Conservation (phyloP, 768 basidiomycete genomes). For the Clathrus columnatus region DNA sequence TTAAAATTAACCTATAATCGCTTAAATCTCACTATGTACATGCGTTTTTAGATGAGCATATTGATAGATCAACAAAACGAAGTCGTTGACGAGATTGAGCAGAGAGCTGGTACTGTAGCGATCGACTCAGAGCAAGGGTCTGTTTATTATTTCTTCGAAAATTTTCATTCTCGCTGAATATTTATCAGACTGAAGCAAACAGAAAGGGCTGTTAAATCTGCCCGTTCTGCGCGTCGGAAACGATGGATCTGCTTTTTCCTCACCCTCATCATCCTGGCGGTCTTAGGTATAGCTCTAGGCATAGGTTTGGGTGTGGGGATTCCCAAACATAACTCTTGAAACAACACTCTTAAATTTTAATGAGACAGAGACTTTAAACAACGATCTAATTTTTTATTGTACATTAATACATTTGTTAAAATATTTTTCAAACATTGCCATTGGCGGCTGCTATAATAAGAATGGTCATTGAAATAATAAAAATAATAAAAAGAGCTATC, state of each 20-base stretch:
- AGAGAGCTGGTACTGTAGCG: constrained; percentile 52
- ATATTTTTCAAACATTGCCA: not conserved
- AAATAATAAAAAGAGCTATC: constrained; percentile 45
- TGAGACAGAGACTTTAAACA: not conserved
- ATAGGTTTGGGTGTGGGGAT: not conserved
- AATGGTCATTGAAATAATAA: not conserved
- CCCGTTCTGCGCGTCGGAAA: constrained; percentile 33
- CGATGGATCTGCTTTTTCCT: constrained; percentile 34
- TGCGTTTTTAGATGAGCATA: constrained; percentile 54
- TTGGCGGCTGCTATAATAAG: not conserved
- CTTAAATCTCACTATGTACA: not conserved
- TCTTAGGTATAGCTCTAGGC: constrained; percentile 21
- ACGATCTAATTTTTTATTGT: too few species aligned
- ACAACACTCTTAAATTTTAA: not conserved
- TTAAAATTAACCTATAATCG: not conserved
- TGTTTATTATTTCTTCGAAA: constrained; percentile 15
- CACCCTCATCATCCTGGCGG: constrained; percentile 21
- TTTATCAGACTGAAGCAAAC: constrained; percentile 29
- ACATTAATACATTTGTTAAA: not conserved
- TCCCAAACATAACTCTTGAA: not conserved
- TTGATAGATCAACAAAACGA: constrained; percentile 78
- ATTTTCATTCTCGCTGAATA: not conserved
- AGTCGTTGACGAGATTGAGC: constrained; percentile 54
- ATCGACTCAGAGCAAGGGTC: constrained; percentile 66
- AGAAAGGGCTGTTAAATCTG: constrained; percentile 31